Evolutionary conservation across 2,329 filamentous ascomycete species (phyloP), one percentile per base, ranked within the genome.

Genomic region (Nannizziopsis barbatae): DNA sequence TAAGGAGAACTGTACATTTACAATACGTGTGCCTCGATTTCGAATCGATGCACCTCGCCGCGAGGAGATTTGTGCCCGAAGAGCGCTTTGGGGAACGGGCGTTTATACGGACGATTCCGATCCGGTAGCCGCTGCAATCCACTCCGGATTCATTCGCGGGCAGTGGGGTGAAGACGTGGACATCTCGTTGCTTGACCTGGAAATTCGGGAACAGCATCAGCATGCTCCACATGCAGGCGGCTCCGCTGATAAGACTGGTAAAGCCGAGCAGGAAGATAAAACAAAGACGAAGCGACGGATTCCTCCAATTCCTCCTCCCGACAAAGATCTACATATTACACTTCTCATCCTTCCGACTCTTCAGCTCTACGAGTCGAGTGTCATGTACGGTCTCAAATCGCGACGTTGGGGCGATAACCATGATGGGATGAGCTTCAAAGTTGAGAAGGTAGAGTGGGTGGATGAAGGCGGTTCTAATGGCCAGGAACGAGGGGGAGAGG

Each of bases 91-190:
- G 89, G 92, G 92, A 1, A 92, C 87, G 0, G 89, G 93, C 33
- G 77, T 98, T 5, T 96, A 96, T 62, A 94, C 88, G 0, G 92
- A 98, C 57, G 92, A 98, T 65, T 95, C 88, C 0, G 92, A 98
- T 61, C 80, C 92, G 0, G 76, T 98, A 18, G 90, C 88, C 0
- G 89, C 90, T 1, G 90, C 89, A 51, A 90, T 98, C 40, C 92
- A 98, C 63, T 81, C 82, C 1, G 92, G 92, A 2, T 96, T 88
- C 81, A 84, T 98, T 56, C 81, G 83, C 37, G 90, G 90, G 31
- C 86, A 89, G 58, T 95, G 89, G 84, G 73, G 80, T 3, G 80
- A 88, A 5, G 83, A 86, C 32, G 77, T 92, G 1, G 84, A 92
- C 56, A 72, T 79, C 1, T 71, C 73, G 10, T 71, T 90, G 65